Evolutionary conservation across 2,329 filamentous ascomycete species (phyloP).

Genomic region (Bipolaris bicolor): DNA sequence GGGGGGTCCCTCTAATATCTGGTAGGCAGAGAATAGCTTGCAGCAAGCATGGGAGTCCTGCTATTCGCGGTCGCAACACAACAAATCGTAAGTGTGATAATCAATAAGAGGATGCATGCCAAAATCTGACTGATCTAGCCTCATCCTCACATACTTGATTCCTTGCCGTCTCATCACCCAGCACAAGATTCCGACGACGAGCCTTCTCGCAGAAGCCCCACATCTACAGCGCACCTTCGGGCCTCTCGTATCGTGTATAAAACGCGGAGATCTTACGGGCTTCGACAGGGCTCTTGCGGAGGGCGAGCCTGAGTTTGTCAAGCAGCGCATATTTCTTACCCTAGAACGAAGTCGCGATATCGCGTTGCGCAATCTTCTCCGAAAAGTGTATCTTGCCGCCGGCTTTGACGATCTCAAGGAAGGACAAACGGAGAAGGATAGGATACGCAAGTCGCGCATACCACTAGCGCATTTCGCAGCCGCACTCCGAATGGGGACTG

Average conservation of each 20-base stretch:
- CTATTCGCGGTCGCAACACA: conserved; percentile 71
- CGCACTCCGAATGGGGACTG: conserved; percentile 76
- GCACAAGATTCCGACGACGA: conserved; percentile 77
- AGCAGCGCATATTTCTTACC: conserved; percentile 90
- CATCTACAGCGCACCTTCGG: conserved; percentile 77
- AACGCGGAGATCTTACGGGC: conserved; percentile 77
- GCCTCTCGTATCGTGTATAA: conserved; percentile 79
- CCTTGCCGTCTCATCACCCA: conserved; percentile 89
- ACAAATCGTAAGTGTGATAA: conserved; percentile 70
- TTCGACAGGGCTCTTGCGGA: conserved; percentile 83
- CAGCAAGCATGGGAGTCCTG: conserved; percentile 83
- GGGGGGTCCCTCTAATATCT: conserved; percentile 20
- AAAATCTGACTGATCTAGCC: conserved; percentile 56
- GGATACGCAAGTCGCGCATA: conserved; percentile 74
- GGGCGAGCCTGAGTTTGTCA: conserved; percentile 91
- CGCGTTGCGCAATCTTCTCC: conserved; percentile 85
- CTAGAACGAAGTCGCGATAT: conserved; percentile 92
- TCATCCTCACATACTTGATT: conserved; percentile 93
- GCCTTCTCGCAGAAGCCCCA: conserved; percentile 76
- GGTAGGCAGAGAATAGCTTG: conserved; percentile 59
- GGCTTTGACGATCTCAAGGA: conserved; percentile 79
- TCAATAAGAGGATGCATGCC: conserved; percentile 39
- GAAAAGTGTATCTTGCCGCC: conserved; percentile 86
- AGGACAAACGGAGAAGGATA: conserved; percentile 64
- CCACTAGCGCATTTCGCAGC: conserved; percentile 84